Base-by-base conservation (phyloP, 106 monocot genomes). In the Dactylorhiza incarnata region DNA sequence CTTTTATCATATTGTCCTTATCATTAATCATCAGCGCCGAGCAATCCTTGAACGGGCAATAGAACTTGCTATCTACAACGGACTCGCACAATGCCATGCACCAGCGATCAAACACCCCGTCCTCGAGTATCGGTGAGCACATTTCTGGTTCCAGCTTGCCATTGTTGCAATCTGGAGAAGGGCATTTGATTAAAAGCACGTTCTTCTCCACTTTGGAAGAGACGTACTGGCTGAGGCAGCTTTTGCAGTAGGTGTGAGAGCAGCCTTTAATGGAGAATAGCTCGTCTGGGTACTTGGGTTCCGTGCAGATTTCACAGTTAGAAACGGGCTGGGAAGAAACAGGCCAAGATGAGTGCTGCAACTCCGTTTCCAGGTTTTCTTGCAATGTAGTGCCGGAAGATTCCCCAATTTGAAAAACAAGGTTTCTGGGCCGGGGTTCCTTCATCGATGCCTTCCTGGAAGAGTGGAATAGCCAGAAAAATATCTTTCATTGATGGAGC, bases 31-130 rank as follows among this genome's bases (percentile, higher is more conserved):
- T 48, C 52, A 87, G 73, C 20, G 82, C 90, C 5, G 93, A 90
- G 82, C 93, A 93, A 52, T 93, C 93, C 71, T 80, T 82, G 54
- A 73, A 93, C 2, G 90, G 93, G 24, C 93, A 93, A 73, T 93
- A 93, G 17, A 90, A 86, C 56, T 83, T 87, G 13, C 65, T 54
- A 10, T 11, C 11, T 9, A 76, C 84, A 2, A 86, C 46, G 2
- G 76, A 65, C 75, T 90, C 87, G 19, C 87, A 87, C 5, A 93
- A 80, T 11, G 74, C 74, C 44, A 3, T 48, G 5, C 85, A 77
- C 93, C 93, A 93, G 47, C 78, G 79, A 6, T 86, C 81, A 48
- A 90, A 93, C 73, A 82, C 78, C 10, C 74, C 59, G 0, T 5
- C 9, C 3, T 82, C 81, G 52, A 93, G 62, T 51, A 93, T 84